Conservation (phyloP, 129 eudicot species). For the Artemisia tridentata region DNA sequence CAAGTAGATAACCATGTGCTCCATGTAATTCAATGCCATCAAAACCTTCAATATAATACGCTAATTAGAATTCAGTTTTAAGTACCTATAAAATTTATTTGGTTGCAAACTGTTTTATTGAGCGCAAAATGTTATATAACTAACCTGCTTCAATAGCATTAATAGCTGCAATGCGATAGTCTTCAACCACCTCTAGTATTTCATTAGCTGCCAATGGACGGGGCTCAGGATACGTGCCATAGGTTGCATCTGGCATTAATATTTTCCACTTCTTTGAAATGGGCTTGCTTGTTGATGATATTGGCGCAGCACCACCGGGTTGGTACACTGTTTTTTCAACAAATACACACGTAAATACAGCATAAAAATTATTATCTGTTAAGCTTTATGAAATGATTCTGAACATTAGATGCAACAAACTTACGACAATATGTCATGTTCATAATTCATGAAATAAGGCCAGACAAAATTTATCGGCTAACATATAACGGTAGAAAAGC, state of each 20-base stretch:
- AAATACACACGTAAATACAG: not conserved
- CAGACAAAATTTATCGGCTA: too few relatives aligned
- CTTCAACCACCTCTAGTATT: constrained; percentile 54
- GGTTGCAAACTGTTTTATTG: not conserved
- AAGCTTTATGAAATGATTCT: not conserved
- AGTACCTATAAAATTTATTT: too few relatives aligned
- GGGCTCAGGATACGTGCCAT: constrained; percentile 57
- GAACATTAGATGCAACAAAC: not conserved
- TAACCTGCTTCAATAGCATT: constrained; percentile 92
- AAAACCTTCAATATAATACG: constrained; percentile 47
- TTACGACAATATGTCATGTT: too few relatives aligned
- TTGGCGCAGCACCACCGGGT: constrained; percentile 66
- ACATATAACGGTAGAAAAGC: too few relatives aligned
- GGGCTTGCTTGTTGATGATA: constrained; percentile 76
- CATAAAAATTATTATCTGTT: not conserved
- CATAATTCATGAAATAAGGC: too few relatives aligned
- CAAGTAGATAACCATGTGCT: constrained; percentile 93
- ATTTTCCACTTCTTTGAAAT: constrained; percentile 85
- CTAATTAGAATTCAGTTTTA: not conserved
- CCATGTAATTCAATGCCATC: constrained; percentile 97
- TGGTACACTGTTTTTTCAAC: constrained; percentile 57
- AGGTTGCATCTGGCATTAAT: constrained; percentile 73
- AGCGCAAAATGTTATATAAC: not conserved
- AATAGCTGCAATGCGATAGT: constrained; percentile 73
- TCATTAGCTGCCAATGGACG: constrained; percentile 60